Conservation (phyloP, 495 filamentous ascomycete species). For the Evernia prunastri region DNA sequence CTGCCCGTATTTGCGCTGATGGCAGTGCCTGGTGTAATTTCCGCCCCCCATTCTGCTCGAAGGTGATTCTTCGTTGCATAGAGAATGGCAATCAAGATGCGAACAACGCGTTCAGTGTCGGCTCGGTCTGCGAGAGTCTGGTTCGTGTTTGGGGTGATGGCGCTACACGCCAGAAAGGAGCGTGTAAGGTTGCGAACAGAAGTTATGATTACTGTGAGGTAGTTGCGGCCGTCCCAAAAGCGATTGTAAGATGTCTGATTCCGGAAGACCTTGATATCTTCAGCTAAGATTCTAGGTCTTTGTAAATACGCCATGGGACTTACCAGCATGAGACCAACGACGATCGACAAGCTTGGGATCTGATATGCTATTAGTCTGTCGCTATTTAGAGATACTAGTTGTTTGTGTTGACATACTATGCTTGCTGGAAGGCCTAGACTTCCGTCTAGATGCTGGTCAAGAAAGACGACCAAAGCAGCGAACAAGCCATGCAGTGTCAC, state of each 20-base stretch:
- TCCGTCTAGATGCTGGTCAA: conserved; percentile 51
- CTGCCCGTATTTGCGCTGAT: conserved; percentile 37
- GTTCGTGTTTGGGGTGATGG: conserved; percentile 20
- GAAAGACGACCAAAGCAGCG: conserved; percentile 54
- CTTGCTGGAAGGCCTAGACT: conserved; percentile 55
- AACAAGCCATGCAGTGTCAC: conserved; percentile 60
- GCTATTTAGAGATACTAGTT: background rate
- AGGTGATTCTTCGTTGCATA: conserved; percentile 72
- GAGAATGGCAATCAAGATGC: conserved; percentile 63
- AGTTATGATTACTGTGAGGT: conserved; percentile 52
- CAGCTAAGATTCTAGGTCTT: background rate
- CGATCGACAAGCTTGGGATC: conserved; percentile 72
- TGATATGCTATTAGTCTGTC: conserved; percentile 23
- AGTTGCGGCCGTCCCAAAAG: conserved; percentile 64
- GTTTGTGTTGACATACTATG: conserved; percentile 44
- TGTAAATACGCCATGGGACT: background rate
- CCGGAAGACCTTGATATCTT: conserved; percentile 48
- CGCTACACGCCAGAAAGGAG: conserved; percentile 44
- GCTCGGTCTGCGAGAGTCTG: conserved; percentile 41
- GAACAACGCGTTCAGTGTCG: conserved; percentile 54
- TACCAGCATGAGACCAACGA: conserved; percentile 72
- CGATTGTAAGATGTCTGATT: conserved; percentile 66
- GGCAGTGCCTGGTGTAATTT: conserved; percentile 39
- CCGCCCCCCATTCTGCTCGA: conserved; percentile 63
- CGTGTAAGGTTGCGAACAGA: conserved; percentile 58